A percentile compares a stretch with the other conserved stretches of the same genome.
Conservation (phyloP, 2,329 filamentous ascomycete genomes). For the Penicillium glabrum region DNA sequence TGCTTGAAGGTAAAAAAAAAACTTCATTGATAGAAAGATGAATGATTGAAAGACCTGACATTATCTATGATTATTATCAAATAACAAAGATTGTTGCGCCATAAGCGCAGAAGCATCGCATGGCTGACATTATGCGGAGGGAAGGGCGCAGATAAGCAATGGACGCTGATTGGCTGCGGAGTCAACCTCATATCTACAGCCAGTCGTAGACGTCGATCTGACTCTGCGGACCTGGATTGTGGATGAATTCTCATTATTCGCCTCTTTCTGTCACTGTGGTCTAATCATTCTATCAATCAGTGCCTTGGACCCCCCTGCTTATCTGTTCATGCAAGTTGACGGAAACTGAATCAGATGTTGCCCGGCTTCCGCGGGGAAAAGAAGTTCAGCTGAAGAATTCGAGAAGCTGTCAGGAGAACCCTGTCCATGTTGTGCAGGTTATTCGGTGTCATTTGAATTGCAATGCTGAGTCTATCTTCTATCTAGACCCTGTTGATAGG, state of each 20-base stretch:
- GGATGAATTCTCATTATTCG: constrained; percentile 17
- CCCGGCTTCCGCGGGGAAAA: not conserved
- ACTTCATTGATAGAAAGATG: no score
- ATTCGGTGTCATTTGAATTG: not conserved
- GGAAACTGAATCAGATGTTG: not conserved
- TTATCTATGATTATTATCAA: not conserved
- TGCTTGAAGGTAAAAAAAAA: not conserved
- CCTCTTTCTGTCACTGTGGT: constrained; percentile 13
- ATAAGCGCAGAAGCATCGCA: not conserved
- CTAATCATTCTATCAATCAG: constrained; percentile 7
- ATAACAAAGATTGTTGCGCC: not conserved
- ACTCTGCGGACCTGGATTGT: not conserved
- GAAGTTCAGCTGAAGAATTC: not conserved
- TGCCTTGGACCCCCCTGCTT: constrained; percentile 13
- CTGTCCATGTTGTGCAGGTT: not conserved
- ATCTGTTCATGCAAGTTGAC: constrained; percentile 3
- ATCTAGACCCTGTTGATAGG: not conserved
- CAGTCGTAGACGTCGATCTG: constrained; percentile 16
- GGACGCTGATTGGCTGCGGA: constrained; percentile 25
- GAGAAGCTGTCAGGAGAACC: not conserved
- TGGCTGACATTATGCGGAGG: not conserved
- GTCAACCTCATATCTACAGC: constrained; percentile 30
- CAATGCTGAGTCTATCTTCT: not conserved
- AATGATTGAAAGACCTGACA: not conserved
- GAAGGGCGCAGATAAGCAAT: constrained; percentile 16